Evolutionary conservation across 2,329 filamentous ascomycete species (phyloP), one percentile per base, ranked within the genome.

Genomic region (Beauveria sp.): DNA sequence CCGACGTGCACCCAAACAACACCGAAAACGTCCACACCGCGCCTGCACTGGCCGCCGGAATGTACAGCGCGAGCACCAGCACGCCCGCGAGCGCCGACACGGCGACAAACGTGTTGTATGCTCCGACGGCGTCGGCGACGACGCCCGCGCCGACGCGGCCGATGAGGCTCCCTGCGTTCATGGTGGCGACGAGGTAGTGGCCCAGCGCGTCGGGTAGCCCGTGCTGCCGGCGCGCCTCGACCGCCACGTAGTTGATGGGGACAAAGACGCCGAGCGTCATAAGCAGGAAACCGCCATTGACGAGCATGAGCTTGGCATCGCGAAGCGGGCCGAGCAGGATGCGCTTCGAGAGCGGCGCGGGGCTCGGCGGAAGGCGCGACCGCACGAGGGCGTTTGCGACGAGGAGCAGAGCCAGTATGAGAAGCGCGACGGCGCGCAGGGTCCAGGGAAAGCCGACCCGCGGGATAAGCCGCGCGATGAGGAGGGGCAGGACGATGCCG

Each of bases 51-150:
- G 57, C 62, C 42, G 68, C 75, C 0, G 74, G 73, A 24, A 78
- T 71, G 75, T 77, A 79, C 28, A 86, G 71, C 28, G 70, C 75
- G 6, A 79, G 68, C 10, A 72, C 70, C 64, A 72, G 67, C 14
- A 77, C 43, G 5, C 64, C 69, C 3, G 80, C 75, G 28, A 79
- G 63, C 34, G 72, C 73, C 40, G 77, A 78, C 54, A 82, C 77
- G 10, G 79, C 66, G 24, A 81, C 75, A 53, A 78, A 76, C 30
- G 74, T 68, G 64, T 78, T 78, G 69, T 72, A 78, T 7, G 69
- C 69, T 12, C 76, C 76, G 7, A 75, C 58, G 47, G 58, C 66
- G 66, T 78, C 77, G 3, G 71, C 71, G 10, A 72, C 49, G 34
- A 73, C 53, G 3, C 73, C 73, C 0, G 74, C 67, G 9, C 68